phyloP scores from a whole-genome alignment of 345 rosid genomes.

The Geranium brycei region DNA sequence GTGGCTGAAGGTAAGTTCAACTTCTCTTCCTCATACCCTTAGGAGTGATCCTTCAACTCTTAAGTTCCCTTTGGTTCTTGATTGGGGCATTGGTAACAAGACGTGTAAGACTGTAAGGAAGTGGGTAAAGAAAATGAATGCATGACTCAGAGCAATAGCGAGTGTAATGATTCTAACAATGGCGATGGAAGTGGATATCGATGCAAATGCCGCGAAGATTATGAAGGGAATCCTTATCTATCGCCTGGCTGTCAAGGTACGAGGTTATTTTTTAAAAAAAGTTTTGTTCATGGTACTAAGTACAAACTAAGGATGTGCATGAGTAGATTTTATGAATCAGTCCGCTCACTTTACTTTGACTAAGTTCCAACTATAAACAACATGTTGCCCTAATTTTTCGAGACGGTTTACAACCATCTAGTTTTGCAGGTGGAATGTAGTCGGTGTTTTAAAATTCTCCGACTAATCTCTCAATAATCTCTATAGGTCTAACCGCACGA shows the following conservation, averaged over 20 bases:
- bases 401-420: too few relatives aligned
- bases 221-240: neutral
- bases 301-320: too few relatives aligned
- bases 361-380: too few relatives aligned
- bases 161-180: neutral
- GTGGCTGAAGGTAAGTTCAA: slow-evolving; percentile 7
- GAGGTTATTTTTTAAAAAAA: too few relatives aligned
- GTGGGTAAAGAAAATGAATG: slow-evolving; percentile 1
- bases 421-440: too few relatives aligned
- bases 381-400: too few relatives aligned
- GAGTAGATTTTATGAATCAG: too few relatives aligned
- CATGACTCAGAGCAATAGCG: neutral
- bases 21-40: slow-evolving; percentile 1
- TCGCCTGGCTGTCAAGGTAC: neutral
- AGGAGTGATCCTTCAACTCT: neutral
- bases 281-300: too few relatives aligned
- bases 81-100: slow-evolving; percentile 12
- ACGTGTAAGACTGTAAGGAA: slow-evolving; percentile 12
- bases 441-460: too few relatives aligned
- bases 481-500: too few relatives aligned
- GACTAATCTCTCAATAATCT: too few relatives aligned
- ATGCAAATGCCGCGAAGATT: slow-evolving; percentile 16
- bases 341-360: too few relatives aligned
- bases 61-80: slow-evolving; percentile 2
- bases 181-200: slow-evolving; percentile 8